Base-by-base conservation (phyloP, 1,284 basidiomycete genomes). In the Ganoderma multipileum region DNA sequence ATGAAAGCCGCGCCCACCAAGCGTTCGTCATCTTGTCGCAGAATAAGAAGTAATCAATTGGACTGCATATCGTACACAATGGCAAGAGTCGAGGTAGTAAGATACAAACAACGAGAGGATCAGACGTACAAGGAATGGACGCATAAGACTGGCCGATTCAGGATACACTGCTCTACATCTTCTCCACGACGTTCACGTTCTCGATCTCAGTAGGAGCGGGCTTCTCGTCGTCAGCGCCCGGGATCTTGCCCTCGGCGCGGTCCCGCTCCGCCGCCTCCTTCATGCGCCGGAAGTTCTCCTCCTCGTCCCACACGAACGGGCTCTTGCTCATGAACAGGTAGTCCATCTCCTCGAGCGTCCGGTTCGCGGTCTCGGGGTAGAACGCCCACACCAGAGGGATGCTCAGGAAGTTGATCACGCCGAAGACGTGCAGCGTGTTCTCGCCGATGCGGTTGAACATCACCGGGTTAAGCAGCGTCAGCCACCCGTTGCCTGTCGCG, bases 331-430 rank as follows among this genome's bases (percentile, higher is more conserved):
- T 81, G 73, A 85, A 86, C 66, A 85, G 76, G 60, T 83, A 77
- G 73, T 85, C 84, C 76, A 87, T 83, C 76, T 87, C 85, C 74
- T 87, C 86, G 18, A 87, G 79, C 26, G 86, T 84, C 30, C 85
- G 79, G 71, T 86, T 86, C 59, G 85, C 84, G 18, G 83, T 86
- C 77, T 87, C 86, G 44, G 85, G 83, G 76, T 86, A 84, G 65
- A 84, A 77, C n/a, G 84, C 83, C 80, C 82, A 85, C 6, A 86
- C 82, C 72, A 86, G 79, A 57, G 84, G 84, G 64, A 86, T 84
- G 23, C 80, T 79, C 3, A 85, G 74, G 76, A 85, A 85, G 75
- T 85, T 85, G 68, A 85, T 76, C 47, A 78, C 83, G 63, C 81
- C 84, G 71, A 85, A 85, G 66, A 86, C 79, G 74, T 85, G 81